Percentiles rank a stretch among this genome's conserved stretches.
phyloP scores from a whole-genome alignment of 352 stramenopile genomes.

The Blastocystis sp. region DNA sequence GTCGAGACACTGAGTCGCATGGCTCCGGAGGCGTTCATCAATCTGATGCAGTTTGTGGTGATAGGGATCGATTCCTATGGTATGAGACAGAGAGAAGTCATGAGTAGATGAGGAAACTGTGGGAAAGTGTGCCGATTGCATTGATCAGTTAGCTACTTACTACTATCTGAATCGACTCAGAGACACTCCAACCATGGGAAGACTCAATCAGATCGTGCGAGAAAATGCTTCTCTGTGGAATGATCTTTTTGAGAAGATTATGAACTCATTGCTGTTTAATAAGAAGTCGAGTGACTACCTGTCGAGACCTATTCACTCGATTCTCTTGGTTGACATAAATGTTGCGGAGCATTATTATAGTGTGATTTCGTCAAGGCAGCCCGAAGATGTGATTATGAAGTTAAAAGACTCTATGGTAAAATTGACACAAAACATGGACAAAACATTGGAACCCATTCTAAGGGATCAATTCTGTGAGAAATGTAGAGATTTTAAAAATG shows the following conservation, averaged over 20 bases:
- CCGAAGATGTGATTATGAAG: constrained; percentile 6
- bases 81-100: neutral
- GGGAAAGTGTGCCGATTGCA: constrained; percentile 46
- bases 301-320: constrained; percentile 50
- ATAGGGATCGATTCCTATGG: constrained; percentile 50
- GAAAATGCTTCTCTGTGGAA: constrained; percentile 45
- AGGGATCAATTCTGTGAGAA: constrained; percentile 55
- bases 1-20: constrained; percentile 50
- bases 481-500: constrained; percentile 29
- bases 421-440: constrained; percentile 28
- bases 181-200: neutral
- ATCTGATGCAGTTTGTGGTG: constrained; percentile 27
- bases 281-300: constrained; percentile 10
- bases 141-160: constrained; percentile 52
- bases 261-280: constrained; percentile 54
- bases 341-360: constrained; percentile 43
- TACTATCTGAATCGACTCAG: constrained; percentile 50
- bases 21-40: constrained; percentile 49
- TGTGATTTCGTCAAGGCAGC: constrained; percentile 7
- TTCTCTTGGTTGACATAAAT: constrained; percentile 12
- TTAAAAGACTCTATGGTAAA: constrained; percentile 49
- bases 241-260: constrained; percentile 60
- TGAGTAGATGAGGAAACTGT: constrained; percentile 39
- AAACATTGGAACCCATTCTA: constrained; percentile 27
- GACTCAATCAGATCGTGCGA: neutral